Conservation (phyloP, 495 filamentous ascomycete genomes). For the Tuber borchii region DNA sequence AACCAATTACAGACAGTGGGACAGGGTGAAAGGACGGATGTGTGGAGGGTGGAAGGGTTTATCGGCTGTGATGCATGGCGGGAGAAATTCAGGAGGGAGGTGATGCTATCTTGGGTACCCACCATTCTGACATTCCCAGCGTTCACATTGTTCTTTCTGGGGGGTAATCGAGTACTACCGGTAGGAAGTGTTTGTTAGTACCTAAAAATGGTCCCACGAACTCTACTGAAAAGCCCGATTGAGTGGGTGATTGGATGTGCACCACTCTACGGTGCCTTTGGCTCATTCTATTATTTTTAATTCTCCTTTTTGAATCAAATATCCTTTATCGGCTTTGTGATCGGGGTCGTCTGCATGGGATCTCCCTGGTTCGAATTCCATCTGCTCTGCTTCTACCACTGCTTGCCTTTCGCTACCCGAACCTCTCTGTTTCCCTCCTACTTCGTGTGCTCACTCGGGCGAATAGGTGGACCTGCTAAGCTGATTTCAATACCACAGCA, state of each 20-base stretch:
- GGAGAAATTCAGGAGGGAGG: slow-evolving; percentile 38
- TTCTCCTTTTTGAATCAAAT: slow-evolving; percentile 1
- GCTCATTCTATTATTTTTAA: slow-evolving; percentile 10
- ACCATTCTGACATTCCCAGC: slow-evolving; percentile 24
- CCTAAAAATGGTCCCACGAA: slow-evolving; percentile 20
- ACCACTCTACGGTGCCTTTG: not conserved
- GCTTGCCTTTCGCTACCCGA: not conserved
- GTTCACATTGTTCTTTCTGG: slow-evolving; percentile 3
- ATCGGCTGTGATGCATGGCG: slow-evolving; percentile 37
- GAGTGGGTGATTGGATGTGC: slow-evolving; percentile 3
- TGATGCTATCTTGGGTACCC: slow-evolving; percentile 37
- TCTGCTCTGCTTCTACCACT: slow-evolving; percentile 13
- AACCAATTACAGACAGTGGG: slow-evolving; percentile 7
- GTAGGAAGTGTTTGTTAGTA: slow-evolving; percentile 12
- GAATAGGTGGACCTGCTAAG: not conserved
- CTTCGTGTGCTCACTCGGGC: not conserved
- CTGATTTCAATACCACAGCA: slow-evolving; percentile 33
- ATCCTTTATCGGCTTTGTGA: slow-evolving; percentile 5
- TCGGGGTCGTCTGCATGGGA: slow-evolving; percentile 1
- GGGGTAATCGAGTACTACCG: slow-evolving; percentile 2
- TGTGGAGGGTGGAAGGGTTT: slow-evolving; percentile 36
- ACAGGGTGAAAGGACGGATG: slow-evolving; percentile 26
- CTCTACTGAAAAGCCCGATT: slow-evolving; percentile 8
- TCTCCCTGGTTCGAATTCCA: slow-evolving; percentile 19
- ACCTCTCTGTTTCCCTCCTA: not conserved